Evolutionary conservation across 495 filamentous ascomycete genomes (phyloP).

Genomic region (Podospora fimiseda): DNA sequence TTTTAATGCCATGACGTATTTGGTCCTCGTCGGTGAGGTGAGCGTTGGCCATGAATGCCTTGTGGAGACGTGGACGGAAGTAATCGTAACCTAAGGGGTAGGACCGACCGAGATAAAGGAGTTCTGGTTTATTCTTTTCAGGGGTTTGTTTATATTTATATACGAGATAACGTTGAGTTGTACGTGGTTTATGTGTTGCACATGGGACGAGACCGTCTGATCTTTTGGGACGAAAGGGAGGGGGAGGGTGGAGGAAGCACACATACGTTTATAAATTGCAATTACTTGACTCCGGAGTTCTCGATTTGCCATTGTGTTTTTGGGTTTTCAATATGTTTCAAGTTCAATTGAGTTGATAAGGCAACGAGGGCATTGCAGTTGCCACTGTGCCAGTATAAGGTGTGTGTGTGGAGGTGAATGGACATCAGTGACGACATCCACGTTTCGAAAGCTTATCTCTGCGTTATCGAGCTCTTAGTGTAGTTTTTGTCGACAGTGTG

Average conservation of each 20-base stretch:
- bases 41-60: constrained; percentile 72
- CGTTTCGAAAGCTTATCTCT: neutral
- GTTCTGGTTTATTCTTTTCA: constrained; percentile 46
- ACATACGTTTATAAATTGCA: constrained; percentile 80
- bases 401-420: no score
- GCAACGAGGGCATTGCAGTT: neutral
- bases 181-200: no score
- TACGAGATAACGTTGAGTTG: no score
- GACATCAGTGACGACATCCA: no score
- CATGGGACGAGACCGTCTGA: neutral
- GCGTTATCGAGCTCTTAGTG: neutral
- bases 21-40: constrained; percentile 62
- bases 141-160: no score
- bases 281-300: constrained; percentile 75
- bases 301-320: constrained; percentile 30
- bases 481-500: neutral
- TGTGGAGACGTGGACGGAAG: constrained; percentile 74
- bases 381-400: no score
- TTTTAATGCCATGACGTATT: constrained; percentile 67
- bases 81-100: constrained; percentile 85
- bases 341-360: neutral
- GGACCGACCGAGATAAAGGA: constrained; percentile 75
- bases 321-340: neutral
- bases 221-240: neutral
- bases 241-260: neutral